A percentile compares a stretch with the other conserved stretches of the same genome.
phyloP scores from a whole-genome alignment of 2,329 filamentous ascomycete genomes.

The Talaromyces sp. region DNA sequence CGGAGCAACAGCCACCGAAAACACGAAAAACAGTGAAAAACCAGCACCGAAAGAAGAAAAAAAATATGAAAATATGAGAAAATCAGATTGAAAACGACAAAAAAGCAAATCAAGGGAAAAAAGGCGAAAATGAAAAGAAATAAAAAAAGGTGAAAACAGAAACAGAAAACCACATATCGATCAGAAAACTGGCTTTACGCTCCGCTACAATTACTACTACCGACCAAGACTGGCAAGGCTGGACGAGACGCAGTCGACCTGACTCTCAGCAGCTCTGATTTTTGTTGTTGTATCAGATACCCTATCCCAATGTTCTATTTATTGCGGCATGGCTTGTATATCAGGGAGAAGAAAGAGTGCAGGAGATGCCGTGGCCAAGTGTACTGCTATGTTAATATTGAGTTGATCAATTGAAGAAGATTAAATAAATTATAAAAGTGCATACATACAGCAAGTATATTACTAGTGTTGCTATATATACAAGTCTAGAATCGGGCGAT shows the following conservation, averaged over 20 bases:
- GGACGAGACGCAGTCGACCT: neutral
- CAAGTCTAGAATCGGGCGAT: constrained; percentile 3
- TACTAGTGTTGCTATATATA: neutral
- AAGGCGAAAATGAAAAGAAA: neutral
- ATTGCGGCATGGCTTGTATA: neutral
- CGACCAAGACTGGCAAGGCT: neutral
- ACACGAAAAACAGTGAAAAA: constrained; percentile 1
- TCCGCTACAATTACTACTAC: neutral
- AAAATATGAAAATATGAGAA: neutral
- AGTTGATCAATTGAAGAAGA: neutral
- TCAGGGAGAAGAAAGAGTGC: too few species aligned
- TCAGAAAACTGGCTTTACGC: neutral
- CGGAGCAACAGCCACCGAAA: neutral
- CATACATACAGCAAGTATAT: too few species aligned
- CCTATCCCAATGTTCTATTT: constrained; percentile 1
- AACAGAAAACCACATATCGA: neutral
- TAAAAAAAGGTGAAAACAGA: neutral
- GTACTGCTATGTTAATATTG: neutral
- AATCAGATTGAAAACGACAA: neutral
- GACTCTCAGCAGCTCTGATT: neutral
- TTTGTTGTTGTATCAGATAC: constrained; percentile 6
- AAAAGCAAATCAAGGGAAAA: constrained; percentile 1
- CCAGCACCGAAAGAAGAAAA: neutral
- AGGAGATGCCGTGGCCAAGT: neutral
- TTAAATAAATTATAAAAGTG: too few species aligned